Conservation (phyloP, 176 grass and related monocot species). For the Oryza coarctata region DNA sequence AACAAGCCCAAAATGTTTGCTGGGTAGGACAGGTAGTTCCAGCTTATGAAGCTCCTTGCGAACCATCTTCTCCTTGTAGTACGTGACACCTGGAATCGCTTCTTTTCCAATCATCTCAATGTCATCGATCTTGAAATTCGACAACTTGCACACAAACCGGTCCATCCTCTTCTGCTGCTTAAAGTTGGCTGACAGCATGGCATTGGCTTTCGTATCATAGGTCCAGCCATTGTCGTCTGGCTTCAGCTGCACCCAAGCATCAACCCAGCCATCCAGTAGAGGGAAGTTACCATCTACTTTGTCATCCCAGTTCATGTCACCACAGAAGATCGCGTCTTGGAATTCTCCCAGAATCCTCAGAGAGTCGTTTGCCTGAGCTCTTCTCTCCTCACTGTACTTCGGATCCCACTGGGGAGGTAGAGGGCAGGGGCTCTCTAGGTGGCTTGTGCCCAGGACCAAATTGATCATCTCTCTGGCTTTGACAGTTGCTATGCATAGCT, state of each 20-base stretch:
- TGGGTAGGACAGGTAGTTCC: constrained; percentile 71
- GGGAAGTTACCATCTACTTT: constrained; percentile 69
- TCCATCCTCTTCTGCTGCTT: constrained; percentile 76
- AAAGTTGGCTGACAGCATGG: constrained; percentile 65
- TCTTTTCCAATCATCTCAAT: constrained; percentile 90
- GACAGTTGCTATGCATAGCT: constrained; percentile 51
- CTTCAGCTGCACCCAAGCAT: constrained; percentile 69
- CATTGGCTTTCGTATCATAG: constrained; percentile 72
- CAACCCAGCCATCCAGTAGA: constrained; percentile 59
- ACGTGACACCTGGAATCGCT: constrained; percentile 56
- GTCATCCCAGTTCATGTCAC: constrained; percentile 98
- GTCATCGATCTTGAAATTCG: constrained; percentile 54
- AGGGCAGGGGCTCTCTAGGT: constrained; percentile 88
- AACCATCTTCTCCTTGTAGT: constrained; percentile 71
- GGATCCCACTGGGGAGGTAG: constrained; percentile 80
- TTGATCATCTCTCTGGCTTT: constrained; percentile 13
- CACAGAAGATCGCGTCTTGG: constrained; percentile 61
- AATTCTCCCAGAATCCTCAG: constrained; percentile 43
- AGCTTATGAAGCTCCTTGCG: constrained; percentile 43
- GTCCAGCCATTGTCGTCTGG: constrained; percentile 71
- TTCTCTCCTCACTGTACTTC: constrained; percentile 73
- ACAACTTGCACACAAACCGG: constrained; percentile 53
- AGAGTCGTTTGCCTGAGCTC: constrained; percentile 60
- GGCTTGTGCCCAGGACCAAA: constrained; percentile 59
- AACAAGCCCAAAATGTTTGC: constrained; percentile 84